Evolutionary conservation across 495 filamentous ascomycete genomes (phyloP).

Genomic region (Hypoxylon crocopeplum): DNA sequence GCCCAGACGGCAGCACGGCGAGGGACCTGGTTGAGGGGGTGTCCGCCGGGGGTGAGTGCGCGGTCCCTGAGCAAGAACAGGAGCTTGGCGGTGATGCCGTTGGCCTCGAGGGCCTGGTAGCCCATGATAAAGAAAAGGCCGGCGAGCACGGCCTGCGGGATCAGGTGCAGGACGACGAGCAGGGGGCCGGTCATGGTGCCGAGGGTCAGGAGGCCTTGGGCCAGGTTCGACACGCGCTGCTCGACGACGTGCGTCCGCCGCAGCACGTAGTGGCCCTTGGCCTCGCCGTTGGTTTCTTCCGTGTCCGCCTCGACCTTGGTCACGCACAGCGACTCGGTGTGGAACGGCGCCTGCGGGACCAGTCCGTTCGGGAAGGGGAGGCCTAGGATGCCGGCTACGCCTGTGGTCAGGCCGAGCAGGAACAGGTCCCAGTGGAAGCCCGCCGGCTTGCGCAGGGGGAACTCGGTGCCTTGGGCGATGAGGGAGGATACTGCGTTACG

Average conservation of each 20-base stretch:
- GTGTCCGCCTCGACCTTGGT: conserved; percentile 66
- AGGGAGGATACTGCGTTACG: conserved; percentile 71
- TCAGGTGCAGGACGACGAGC: conserved; percentile 79
- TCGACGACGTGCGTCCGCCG: conserved; percentile 81
- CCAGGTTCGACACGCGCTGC: conserved; percentile 86
- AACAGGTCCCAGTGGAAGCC: conserved; percentile 98
- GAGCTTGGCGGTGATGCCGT: conserved; percentile 84
- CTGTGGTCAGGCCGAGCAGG: conserved; percentile 87
- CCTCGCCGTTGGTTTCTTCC: conserved; percentile 62
- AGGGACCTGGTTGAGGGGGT: conserved; percentile 69
- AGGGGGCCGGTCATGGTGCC: conserved; percentile 90
- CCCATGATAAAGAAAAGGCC: conserved; percentile 97
- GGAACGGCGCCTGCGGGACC: conserved; percentile 92
- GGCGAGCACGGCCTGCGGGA: conserved; percentile 86
- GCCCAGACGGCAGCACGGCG: conserved; percentile 72
- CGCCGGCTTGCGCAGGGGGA: conserved; percentile 88
- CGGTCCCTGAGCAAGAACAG: conserved; percentile 76
- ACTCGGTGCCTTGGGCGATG: conserved; percentile 91
- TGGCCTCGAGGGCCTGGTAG: conserved; percentile 77
- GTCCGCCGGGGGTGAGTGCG: conserved; percentile 64
- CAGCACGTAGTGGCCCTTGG: conserved; percentile 57
- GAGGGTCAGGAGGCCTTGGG: conserved; percentile 81
- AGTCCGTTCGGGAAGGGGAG: conserved; percentile 93
- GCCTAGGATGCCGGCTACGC: conserved; percentile 81
- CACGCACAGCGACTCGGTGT: conserved; percentile 83